Percentiles rank a stretch among this genome's conserved stretches.
Evolutionary conservation across 2,329 filamentous ascomycete genomes (phyloP).

Genomic region (Beauveria sp.): DNA sequence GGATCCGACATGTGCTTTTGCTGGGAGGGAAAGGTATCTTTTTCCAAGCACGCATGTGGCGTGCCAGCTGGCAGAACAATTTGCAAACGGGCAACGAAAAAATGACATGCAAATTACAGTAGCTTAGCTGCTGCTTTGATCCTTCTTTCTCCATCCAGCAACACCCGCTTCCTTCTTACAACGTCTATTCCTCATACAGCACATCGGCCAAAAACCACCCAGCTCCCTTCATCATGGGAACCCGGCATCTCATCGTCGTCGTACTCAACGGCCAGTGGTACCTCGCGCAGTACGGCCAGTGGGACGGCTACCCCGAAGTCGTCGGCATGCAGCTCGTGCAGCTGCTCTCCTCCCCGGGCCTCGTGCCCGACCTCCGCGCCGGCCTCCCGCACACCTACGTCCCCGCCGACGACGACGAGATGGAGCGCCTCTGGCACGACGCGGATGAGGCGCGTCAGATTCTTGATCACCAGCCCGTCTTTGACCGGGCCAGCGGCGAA

Average conservation of each 20-base stretch:
- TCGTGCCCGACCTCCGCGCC: neutral
- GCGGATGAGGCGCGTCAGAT: neutral
- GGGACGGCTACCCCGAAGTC: slow-evolving; percentile 1
- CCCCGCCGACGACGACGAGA: neutral
- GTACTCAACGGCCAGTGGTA: neutral
- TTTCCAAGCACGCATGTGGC: neutral
- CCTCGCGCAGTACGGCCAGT: slow-evolving; percentile 8
- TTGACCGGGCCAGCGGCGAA: neutral
- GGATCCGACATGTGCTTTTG: neutral
- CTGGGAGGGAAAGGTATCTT: neutral
- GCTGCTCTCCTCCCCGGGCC: neutral
- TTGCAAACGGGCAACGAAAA: neutral
- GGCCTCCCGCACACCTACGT: slow-evolving; percentile 8
- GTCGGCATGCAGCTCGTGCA: neutral
- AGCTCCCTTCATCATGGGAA: neutral
- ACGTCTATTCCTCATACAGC: neutral
- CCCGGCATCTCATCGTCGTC: slow-evolving; percentile 10
- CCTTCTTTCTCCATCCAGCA: neutral
- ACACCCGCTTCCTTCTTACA: neutral
- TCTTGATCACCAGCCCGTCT: neutral
- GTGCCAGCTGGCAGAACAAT: neutral
- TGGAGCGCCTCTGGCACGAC: neutral
- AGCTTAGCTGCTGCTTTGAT: too few relatives aligned
- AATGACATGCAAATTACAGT: neutral
- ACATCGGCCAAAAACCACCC: neutral